Evolutionary conservation across 116 monocot species (phyloP).

Genomic region (Posidonia oceanica): DNA sequence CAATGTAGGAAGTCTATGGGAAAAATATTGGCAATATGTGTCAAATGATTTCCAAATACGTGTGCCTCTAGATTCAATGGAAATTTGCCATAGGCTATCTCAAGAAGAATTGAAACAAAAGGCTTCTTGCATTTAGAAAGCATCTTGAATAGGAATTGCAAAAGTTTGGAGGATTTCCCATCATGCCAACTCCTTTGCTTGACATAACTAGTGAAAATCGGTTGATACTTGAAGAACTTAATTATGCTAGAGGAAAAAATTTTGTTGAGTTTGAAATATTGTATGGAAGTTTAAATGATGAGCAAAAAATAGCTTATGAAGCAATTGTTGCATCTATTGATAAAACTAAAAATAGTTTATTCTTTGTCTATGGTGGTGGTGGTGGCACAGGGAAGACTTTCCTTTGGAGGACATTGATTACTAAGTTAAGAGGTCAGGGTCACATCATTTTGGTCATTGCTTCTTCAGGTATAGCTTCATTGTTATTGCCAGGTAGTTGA

Average conservation of each 20-base stretch:
- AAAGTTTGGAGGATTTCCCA: too few species aligned
- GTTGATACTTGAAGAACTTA: neutral
- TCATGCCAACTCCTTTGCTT: neutral
- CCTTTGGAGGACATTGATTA: neutral
- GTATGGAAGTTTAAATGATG: neutral
- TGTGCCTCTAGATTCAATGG: neutral
- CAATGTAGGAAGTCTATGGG: neutral
- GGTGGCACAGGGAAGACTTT: neutral
- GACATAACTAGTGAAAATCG: neutral
- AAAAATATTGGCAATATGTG: neutral
- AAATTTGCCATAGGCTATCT: neutral
- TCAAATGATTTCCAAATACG: neutral
- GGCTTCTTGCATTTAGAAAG: too few species aligned
- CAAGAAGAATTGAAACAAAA: neutral
- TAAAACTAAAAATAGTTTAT: neutral
- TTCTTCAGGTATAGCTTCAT: too few species aligned
- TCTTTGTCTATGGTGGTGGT: neutral
- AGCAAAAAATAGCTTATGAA: neutral
- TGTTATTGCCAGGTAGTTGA: neutral
- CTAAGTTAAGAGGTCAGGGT: neutral
- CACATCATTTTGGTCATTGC: neutral
- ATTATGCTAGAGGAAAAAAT: too few species aligned
- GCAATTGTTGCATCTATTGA: neutral
- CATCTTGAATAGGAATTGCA: too few species aligned
- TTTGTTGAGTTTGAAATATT: neutral